Evolutionary conservation across 2,329 filamentous ascomycete species (phyloP).

Genomic region (Sclerotinia sclerotiorum): DNA sequence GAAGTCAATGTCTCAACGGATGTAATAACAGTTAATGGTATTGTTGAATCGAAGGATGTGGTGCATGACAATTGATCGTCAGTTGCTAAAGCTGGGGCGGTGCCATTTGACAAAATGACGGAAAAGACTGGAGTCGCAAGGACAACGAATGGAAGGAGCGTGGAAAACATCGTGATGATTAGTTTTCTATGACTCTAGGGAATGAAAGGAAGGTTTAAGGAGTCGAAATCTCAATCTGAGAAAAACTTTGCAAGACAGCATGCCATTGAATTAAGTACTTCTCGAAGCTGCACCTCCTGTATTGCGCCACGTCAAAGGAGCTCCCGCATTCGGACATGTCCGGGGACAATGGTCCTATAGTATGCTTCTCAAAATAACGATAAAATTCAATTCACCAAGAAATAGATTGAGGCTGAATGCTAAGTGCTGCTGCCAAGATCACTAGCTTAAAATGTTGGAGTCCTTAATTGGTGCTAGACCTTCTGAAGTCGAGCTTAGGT

Average conservation of each 20-base stretch:
- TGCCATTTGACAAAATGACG: conserved; percentile 9
- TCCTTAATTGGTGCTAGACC: background rate
- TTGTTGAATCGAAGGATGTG: background rate
- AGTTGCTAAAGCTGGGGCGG: background rate
- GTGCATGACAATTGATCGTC: conserved; percentile 1
- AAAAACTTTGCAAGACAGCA: background rate
- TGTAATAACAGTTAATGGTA: background rate
- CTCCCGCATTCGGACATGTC: background rate
- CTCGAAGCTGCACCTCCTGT: background rate
- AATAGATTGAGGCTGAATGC: conserved; percentile 4
- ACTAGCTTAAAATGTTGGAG: conserved; percentile 3
- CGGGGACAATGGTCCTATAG: background rate
- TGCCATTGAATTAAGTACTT: conserved; percentile 1
- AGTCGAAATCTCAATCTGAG: conserved; percentile 5
- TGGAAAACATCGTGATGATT: conserved; percentile 2
- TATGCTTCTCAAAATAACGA: background rate
- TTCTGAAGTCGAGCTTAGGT: background rate
- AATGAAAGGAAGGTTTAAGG: conserved; percentile 14
- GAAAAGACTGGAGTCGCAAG: conserved; percentile 10
- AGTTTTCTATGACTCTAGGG: background rate
- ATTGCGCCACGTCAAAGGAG: background rate
- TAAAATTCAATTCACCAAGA: background rate
- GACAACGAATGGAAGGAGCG: conserved; percentile 4
- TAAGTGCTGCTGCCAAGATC: conserved; percentile 1
- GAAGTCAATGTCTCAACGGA: background rate